Evolutionary conservation across 2,329 filamentous ascomycete genomes (phyloP), one percentile per base, ranked within the genome.

Genomic region (Celoporthe dispersa): DNA sequence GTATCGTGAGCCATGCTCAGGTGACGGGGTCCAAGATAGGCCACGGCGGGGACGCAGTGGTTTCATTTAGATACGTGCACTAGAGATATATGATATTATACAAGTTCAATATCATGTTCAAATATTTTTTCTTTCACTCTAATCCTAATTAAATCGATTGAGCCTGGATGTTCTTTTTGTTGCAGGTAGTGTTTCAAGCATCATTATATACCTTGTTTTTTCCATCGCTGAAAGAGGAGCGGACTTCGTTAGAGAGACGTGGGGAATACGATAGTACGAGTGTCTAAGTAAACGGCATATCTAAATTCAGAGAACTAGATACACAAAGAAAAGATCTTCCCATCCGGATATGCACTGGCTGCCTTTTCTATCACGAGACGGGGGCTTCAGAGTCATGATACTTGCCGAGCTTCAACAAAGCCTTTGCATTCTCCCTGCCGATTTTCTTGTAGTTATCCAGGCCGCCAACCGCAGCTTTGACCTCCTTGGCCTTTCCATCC

Each of bases 361-460:
- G n/a, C 48, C 8, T 28, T 4, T 28, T 11, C 9, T 2, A 9
- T 37, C 55, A 70, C 9, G 55, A 68, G 5, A 70, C 69, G 1
- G 62, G 62, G 1, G 70, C 67, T 12, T 71, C 67, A 11, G 63
- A 71, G 41, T 69, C 67, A 11, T 69, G 60, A 31, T 67, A 82
- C 5, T 74, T 73, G 0, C 71, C 76, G 22, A 84, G 72, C 74
- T 82, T 84, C 31, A 83, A 78, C 51, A 84, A 60, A 70, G 75
- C 77, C 77, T 82, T 82, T 0, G 82, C 81, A 51, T 84, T 84
- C 41, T 83, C 81, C 72, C 80, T 76, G 25, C 80, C 82, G 74
- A 83, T 83, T 73, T 83, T 83, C 33, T 71, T 74, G 33, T 77
- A 75, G 55, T 80, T 80, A 16, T 82, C 73, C 48, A 75, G 22